Evolutionary conservation across 2,329 filamentous ascomycete species (phyloP).

Genomic region (Leptographium radiaticola): DNA sequence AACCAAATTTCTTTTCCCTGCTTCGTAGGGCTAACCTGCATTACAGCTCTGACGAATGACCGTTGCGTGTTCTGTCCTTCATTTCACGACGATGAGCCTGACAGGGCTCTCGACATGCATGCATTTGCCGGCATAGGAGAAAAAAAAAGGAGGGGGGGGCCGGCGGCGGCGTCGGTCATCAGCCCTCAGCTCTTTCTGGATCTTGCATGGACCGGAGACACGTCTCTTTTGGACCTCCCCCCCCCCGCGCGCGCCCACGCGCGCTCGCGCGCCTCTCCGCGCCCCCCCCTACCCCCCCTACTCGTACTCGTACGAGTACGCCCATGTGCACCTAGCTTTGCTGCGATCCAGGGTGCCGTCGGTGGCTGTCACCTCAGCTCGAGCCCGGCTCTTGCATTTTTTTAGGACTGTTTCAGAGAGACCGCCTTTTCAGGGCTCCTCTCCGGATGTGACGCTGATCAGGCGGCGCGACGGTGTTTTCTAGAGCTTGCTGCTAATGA

Average conservation of each 20-base stretch:
- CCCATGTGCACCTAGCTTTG: no score
- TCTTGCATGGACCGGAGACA: background rate
- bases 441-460: constrained; percentile 1
- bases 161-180: no score
- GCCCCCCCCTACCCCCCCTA: no score
- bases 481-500: no score
- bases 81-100: background rate
- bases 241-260: no score
- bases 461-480: background rate
- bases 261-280: no score
- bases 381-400: background rate
- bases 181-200: background rate
- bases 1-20: background rate
- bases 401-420: constrained; percentile 1
- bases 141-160: no score
- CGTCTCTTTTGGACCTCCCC: no score
- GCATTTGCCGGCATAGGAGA: background rate
- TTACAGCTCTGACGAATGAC: background rate
- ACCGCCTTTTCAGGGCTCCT: background rate
- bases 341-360: background rate
- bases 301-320: no score
- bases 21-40: constrained; percentile 1
- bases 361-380: background rate
- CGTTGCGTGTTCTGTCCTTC: background rate
- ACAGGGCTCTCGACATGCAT: background rate